A percentile compares a stretch with the other conserved stretches of the same genome.
Conservation (phyloP, 768 basidiomycete species). For the Scleroderma bovista region DNA sequence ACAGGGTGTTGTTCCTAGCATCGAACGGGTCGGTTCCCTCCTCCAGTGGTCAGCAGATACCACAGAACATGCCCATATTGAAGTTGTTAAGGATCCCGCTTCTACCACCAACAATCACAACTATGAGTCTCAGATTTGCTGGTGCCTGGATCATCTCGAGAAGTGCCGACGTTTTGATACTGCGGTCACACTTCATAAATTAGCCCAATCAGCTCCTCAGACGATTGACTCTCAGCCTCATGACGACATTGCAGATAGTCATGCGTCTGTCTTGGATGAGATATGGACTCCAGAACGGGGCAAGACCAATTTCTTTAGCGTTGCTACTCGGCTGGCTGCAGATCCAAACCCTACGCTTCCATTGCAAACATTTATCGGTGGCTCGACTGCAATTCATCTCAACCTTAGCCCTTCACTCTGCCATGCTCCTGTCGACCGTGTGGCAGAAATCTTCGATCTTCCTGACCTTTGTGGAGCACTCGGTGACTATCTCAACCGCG, state of each 20-base stretch:
- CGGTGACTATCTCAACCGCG: slow-evolving; percentile 10
- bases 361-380: slow-evolving; percentile 9
- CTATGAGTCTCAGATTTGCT: slow-evolving; percentile 27
- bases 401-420: slow-evolving; percentile 14
- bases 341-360: slow-evolving; percentile 4
- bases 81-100: slow-evolving; percentile 28
- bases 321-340: not conserved
- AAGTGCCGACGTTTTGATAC: slow-evolving; percentile 25
- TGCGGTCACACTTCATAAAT: not conserved
- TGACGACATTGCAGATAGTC: not conserved
- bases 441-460: slow-evolving; percentile 14
- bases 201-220: slow-evolving; percentile 7
- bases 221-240: slow-evolving; percentile 6
- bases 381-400: slow-evolving; percentile 21
- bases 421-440: slow-evolving; percentile 18
- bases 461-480: slow-evolving; percentile 26
- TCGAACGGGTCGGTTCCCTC: slow-evolving; percentile 23
- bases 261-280: not conserved
- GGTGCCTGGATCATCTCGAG: slow-evolving; percentile 27
- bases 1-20: slow-evolving; percentile 29
- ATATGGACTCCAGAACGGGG: not conserved
- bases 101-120: slow-evolving; percentile 23
- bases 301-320: not conserved
- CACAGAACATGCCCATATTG: slow-evolving; percentile 24
- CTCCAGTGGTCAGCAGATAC: slow-evolving; percentile 19